A percentile compares a stretch with the other conserved stretches of the same genome.
These are phyloP conservation scores for Paramyrothecium roridum DNA, from an alignment of 2,329 filamentous ascomycete genomes.

Conservation along the genomic window DNA sequence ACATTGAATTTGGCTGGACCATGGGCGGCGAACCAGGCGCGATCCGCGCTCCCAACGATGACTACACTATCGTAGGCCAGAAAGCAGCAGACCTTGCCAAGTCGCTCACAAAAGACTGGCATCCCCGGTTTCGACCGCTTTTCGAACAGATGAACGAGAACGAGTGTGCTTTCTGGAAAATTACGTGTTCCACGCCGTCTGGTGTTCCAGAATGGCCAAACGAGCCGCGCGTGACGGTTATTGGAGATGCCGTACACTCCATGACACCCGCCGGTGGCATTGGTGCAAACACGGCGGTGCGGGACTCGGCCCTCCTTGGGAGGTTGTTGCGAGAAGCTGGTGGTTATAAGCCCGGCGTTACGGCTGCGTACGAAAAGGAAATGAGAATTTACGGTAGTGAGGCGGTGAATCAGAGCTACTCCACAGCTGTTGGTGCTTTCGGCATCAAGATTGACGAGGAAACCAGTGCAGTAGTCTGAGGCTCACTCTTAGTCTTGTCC, in stretches of 20 bases:
- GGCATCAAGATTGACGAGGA: conserved; percentile 44
- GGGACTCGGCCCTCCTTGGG: conserved; percentile 53
- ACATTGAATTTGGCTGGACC: conserved; percentile 61
- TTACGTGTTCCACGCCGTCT: conserved; percentile 57
- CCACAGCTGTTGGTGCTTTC: conserved; percentile 38
- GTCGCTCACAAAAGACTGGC: conserved; percentile 50
- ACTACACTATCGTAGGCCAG: conserved; percentile 55
- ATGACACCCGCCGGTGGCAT: conserved; percentile 57
- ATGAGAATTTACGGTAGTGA: conserved; percentile 60
- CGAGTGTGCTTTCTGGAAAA: conserved; percentile 65
- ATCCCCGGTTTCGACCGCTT: conserved; percentile 50
- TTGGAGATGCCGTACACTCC: conserved; percentile 55
- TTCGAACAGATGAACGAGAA: conserved; percentile 55
- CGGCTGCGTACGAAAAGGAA: conserved; percentile 56
- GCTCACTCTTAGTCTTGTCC: too few species aligned
- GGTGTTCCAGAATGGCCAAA: conserved; percentile 61
- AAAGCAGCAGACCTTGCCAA: conserved; percentile 57
- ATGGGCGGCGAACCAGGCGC: conserved; percentile 56
- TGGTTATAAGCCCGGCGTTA: conserved; percentile 50
- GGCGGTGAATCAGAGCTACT: conserved; percentile 54
- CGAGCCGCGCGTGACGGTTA: conserved; percentile 53
- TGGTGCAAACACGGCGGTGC: conserved; percentile 55
- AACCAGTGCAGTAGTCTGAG: conserved; percentile 10
- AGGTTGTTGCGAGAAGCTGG: conserved; percentile 48
- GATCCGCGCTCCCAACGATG: conserved; percentile 55